Conservation (phyloP, 805 yeast genomes). For the Yarrowia yakushimensis region DNA sequence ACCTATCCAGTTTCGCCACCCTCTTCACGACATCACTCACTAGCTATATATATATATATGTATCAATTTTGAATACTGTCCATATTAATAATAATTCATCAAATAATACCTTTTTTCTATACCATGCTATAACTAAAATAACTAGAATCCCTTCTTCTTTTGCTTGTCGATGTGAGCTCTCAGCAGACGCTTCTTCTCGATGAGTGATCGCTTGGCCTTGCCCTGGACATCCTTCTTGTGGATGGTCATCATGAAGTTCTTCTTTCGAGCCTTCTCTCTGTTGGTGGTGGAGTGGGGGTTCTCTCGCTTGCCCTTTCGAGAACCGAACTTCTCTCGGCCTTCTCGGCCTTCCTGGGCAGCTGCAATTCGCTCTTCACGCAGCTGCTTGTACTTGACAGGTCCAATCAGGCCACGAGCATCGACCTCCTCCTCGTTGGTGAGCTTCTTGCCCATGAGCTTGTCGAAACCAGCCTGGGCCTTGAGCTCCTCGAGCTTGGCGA, state of each 20-base stretch:
- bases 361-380: slow-evolving; percentile 86
- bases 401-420: slow-evolving; percentile 78
- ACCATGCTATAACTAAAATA: neutral
- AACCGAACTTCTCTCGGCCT: slow-evolving; percentile 86
- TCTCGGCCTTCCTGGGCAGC: slow-evolving; percentile 87
- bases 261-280: slow-evolving; percentile 93
- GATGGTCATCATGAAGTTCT: slow-evolving; percentile 98
- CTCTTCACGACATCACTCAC: neutral
- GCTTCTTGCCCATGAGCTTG: slow-evolving; percentile 50
- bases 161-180: slow-evolving; percentile 85
- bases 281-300: slow-evolving; percentile 88
- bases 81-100: neutral
- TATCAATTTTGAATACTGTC: too few relatives aligned
- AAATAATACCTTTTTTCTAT: slow-evolving; percentile 18
- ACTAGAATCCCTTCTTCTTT: slow-evolving; percentile 73
- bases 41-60: neutral
- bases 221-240: slow-evolving; percentile 94
- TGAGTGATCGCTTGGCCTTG: slow-evolving; percentile 80
- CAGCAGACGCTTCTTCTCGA: slow-evolving; percentile 84
- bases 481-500: slow-evolving; percentile 89
- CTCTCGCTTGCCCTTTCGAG: slow-evolving; percentile 69
- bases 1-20: neutral
- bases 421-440: slow-evolving; percentile 72
- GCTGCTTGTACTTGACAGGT: slow-evolving; percentile 71
- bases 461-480: slow-evolving; percentile 81